phyloP scores from a whole-genome alignment of 768 basidiomycete species.

The Peribolospora kevripleyi region DNA sequence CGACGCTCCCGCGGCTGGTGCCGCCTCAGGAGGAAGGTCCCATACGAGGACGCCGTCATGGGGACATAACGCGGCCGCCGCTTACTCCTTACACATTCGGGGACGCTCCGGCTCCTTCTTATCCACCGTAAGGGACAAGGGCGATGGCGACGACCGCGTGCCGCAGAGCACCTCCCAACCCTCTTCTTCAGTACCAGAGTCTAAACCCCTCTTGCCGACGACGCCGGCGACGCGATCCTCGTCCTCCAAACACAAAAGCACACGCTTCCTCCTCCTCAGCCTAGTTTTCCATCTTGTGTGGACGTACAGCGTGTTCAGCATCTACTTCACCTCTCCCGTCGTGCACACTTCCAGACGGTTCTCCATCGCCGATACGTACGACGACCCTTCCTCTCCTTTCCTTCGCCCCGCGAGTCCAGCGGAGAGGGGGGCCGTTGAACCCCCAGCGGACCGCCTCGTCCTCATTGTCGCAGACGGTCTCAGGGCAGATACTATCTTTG shows the following conservation, averaged over 20 bases:
- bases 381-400: constrained; percentile 11
- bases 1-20: no score
- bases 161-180: no score
- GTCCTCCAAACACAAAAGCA: background rate
- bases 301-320: constrained; percentile 35
- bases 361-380: background rate
- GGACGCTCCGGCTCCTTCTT: no score
- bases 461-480: constrained; percentile 65
- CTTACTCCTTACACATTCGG: no score
- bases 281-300: constrained; percentile 50
- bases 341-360: background rate
- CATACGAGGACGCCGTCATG: no score
- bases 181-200: no score
- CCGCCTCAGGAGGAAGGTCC: no score
- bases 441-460: constrained; percentile 46
- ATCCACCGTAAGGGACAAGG: no score
- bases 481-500: constrained; percentile 54
- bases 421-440: constrained; percentile 22
- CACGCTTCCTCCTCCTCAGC: constrained; percentile 29
- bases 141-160: no score
- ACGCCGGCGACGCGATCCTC: background rate
- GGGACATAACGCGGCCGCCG: no score
- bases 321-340: constrained; percentile 40
- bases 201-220: background rate
- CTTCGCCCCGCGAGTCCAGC: constrained; percentile 58